These are phyloP conservation scores for Cerrena zonata DNA, from an alignment of 1,284 basidiomycete genomes.

Conservation along the genomic window DNA sequence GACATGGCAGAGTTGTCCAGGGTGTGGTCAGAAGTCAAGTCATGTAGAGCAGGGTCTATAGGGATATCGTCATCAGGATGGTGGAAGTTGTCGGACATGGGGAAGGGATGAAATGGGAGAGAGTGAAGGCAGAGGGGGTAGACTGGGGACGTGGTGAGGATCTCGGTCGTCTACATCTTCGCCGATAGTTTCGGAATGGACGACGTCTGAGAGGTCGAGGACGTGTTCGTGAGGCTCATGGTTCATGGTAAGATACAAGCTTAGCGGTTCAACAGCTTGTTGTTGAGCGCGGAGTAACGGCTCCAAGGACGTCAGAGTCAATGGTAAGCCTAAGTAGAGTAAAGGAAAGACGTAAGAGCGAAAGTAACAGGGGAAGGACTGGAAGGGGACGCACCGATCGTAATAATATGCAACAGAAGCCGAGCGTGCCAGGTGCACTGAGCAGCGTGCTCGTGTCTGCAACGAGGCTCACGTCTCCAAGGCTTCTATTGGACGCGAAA, in stretches of 20 bases:
- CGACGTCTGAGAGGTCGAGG: conserved; percentile 71
- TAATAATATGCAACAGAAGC: not conserved
- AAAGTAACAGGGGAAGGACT: not conserved
- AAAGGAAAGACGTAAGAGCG: not conserved
- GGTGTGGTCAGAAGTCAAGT: conserved; percentile 19
- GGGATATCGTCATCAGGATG: no score
- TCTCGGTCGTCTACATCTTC: conserved; percentile 28
- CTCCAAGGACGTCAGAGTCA: no score
- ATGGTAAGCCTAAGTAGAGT: not conserved
- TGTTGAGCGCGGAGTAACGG: no score
- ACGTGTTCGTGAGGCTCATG: conserved; percentile 47
- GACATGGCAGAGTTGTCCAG: conserved; percentile 23
- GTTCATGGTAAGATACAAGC: conserved; percentile 38
- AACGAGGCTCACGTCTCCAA: not conserved
- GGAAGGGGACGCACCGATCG: not conserved
- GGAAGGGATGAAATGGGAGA: no score
- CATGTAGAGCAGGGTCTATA: conserved; percentile 24
- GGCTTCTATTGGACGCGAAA: not conserved
- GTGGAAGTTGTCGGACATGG: no score
- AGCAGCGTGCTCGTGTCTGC: no score
- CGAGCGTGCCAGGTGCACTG: no score
- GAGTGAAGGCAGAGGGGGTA: no score
- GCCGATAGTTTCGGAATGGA: conserved; percentile 61
- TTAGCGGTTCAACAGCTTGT: no score
- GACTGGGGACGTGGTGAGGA: no score